Percentiles rank a stretch among this genome's conserved stretches.
Evolutionary conservation across 2,329 filamentous ascomycete species (phyloP).

Genomic region (Penicillium thymicola): DNA sequence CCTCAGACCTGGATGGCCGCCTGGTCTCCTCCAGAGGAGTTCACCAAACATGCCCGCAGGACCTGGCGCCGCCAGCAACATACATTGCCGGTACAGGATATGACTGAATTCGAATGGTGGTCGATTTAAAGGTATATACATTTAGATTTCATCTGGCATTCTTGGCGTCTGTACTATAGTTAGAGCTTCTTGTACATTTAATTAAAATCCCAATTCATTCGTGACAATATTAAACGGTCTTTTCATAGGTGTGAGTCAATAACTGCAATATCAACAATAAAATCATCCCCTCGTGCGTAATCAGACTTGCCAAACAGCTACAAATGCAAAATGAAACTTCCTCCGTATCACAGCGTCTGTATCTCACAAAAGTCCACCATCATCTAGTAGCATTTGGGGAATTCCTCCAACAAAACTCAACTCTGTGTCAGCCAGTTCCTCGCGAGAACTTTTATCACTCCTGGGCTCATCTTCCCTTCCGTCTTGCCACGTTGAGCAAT

Average conservation of each 20-base stretch:
- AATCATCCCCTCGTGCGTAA: background rate
- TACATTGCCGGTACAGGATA: background rate
- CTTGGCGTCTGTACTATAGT: background rate
- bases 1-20: constrained; percentile 27
- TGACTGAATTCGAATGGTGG: constrained; percentile 4
- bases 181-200: constrained; percentile 3
- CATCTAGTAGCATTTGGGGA: background rate
- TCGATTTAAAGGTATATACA: constrained; percentile 2
- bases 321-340: background rate
- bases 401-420: background rate
- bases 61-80: background rate
- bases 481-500: constrained; percentile 59
- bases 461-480: constrained; percentile 47
- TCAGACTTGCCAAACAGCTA: background rate
- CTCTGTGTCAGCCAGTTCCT: background rate
- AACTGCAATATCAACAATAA: background rate
- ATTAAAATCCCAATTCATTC: background rate
- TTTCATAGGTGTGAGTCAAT: background rate
- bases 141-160: background rate
- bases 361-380: background rate
- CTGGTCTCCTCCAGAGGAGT: constrained; percentile 25
- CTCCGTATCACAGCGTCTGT: background rate
- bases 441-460: background rate
- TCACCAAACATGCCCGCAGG: constrained; percentile 5
- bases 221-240: background rate